A percentile compares a stretch with the other conserved stretches of the same genome.
phyloP scores from a whole-genome alignment of 2,329 filamentous ascomycete species.

The Aspergillus quadricinctus region DNA sequence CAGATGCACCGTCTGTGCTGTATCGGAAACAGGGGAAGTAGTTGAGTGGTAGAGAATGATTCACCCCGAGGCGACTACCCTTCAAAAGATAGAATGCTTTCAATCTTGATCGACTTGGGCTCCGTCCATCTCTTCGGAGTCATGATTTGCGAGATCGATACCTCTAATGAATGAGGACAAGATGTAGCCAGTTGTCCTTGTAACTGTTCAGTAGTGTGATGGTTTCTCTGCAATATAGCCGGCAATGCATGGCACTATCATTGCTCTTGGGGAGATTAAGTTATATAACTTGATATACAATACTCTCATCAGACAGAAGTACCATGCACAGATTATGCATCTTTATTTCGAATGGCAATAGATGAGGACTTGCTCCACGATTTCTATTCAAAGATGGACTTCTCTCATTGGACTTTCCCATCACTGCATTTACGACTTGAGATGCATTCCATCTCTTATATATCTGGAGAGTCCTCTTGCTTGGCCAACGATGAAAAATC shows the following conservation, averaged over 20 bases:
- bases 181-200: not conserved
- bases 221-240: too few species aligned
- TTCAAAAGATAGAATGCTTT: not conserved
- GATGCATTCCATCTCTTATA: not conserved
- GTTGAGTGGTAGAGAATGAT: not conserved
- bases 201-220: not conserved
- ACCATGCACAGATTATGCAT: not conserved
- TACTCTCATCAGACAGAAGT: not conserved
- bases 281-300: not conserved
- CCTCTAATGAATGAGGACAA: too few species aligned
- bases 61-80: too few species aligned
- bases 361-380: too few species aligned
- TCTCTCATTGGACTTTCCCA: too few species aligned
- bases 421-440: not conserved
- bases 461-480: not conserved
- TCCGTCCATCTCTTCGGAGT: not conserved
- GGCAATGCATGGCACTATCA: too few species aligned
- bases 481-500: too few species aligned
- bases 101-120: not conserved
- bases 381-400: too few species aligned
- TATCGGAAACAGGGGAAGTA: not conserved
- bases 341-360: not conserved
- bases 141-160: not conserved
- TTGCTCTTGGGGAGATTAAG: too few species aligned
- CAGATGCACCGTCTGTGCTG: too few species aligned